Evolutionary conservation across 2,329 filamentous ascomycete genomes (phyloP).

Genomic region (Trematosphaeria pertusa): DNA sequence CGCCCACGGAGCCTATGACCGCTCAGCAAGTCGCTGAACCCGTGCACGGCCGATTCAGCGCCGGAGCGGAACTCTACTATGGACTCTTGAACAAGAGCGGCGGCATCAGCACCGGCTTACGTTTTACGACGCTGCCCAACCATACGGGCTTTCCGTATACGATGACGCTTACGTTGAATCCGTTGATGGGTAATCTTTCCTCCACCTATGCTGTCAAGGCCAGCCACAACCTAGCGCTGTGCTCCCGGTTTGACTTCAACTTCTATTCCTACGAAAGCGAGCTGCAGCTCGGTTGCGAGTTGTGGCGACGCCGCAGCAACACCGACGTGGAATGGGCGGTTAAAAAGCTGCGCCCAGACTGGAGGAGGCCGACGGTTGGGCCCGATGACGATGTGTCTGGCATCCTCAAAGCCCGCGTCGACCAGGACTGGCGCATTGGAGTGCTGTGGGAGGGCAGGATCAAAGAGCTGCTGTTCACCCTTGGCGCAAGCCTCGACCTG

Average conservation of each 20-base stretch:
- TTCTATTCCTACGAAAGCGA: slow-evolving; percentile 98
- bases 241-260: slow-evolving; percentile 94
- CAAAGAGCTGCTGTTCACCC: slow-evolving; percentile 90
- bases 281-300: slow-evolving; percentile 87
- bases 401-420: slow-evolving; percentile 86
- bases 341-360: slow-evolving; percentile 52
- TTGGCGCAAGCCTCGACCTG: slow-evolving; percentile 85
- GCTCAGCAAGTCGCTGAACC: slow-evolving; percentile 56
- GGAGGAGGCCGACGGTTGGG: slow-evolving; percentile 40
- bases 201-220: slow-evolving; percentile 92
- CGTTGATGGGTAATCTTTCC: slow-evolving; percentile 90
- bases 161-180: slow-evolving; percentile 90
- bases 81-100: slow-evolving; percentile 93
- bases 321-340: slow-evolving; percentile 54
- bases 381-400: slow-evolving; percentile 75
- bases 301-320: slow-evolving; percentile 73
- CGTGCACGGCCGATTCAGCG: slow-evolving; percentile 83
- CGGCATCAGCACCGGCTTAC: slow-evolving; percentile 84
- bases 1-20: slow-evolving; percentile 29
- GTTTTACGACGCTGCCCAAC: slow-evolving; percentile 85
- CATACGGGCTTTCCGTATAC: slow-evolving; percentile 89
- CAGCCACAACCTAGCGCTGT: slow-evolving; percentile 80
- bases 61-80: slow-evolving; percentile 94
- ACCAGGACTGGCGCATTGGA: slow-evolving; percentile 86
- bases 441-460: slow-evolving; percentile 91